These are phyloP conservation scores for Diplocarpon mali DNA, from an alignment of 2,329 filamentous ascomycete genomes.

Conservation along the genomic window DNA sequence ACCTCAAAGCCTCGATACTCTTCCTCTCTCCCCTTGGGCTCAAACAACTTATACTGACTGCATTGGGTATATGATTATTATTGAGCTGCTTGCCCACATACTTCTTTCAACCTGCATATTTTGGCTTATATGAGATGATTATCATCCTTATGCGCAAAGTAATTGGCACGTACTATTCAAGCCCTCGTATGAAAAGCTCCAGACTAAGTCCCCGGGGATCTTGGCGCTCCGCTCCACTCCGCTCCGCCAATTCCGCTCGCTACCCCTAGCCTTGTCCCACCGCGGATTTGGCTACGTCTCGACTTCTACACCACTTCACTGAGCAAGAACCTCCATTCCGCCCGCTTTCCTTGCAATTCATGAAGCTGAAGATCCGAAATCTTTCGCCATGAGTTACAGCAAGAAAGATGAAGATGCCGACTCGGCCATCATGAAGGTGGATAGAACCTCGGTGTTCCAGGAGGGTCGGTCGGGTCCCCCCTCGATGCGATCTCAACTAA, in stretches of 20 bases:
- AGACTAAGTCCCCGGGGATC: too few species aligned
- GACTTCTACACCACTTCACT: slow-evolving; percentile 13
- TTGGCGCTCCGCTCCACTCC: not conserved
- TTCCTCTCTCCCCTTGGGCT: too few species aligned
- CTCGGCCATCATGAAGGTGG: slow-evolving; percentile 86
- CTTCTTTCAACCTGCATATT: too few species aligned
- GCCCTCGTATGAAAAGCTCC: too few species aligned
- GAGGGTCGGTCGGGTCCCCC: slow-evolving; percentile 56
- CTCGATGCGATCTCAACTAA: slow-evolving; percentile 29
- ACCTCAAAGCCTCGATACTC: too few species aligned
- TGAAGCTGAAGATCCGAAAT: slow-evolving; percentile 28
- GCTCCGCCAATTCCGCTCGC: slow-evolving; percentile 10
- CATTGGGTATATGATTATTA: too few species aligned
- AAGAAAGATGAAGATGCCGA: slow-evolving; percentile 99
- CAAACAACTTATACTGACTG: too few species aligned
- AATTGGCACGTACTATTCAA: too few species aligned
- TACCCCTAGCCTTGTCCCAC: slow-evolving; percentile 14
- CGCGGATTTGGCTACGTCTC: slow-evolving; percentile 25
- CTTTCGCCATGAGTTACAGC: slow-evolving; percentile 75
- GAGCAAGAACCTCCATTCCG: slow-evolving; percentile 4
- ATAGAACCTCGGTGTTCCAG: slow-evolving; percentile 96
- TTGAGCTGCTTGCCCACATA: too few species aligned
- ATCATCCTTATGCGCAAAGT: too few species aligned
- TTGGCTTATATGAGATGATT: too few species aligned
- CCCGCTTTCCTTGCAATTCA: slow-evolving; percentile 24